Base-by-base conservation (phyloP, 2,329 filamentous ascomycete genomes). In the Fusarium mundagurra region DNA sequence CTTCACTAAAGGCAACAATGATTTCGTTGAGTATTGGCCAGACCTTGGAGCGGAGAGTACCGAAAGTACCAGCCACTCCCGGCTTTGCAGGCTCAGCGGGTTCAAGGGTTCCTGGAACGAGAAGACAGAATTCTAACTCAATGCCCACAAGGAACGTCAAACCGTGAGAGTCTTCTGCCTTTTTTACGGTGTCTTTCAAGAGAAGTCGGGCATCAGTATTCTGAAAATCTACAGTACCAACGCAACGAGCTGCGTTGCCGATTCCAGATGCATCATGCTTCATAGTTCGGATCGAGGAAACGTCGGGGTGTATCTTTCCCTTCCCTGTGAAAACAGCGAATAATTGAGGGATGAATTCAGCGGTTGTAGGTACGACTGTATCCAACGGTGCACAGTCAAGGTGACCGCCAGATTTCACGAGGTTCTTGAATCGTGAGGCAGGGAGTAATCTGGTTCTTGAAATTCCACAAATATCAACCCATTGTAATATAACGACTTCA, bases 381-480 rank as follows among this genome's bases (percentile, higher is more conserved):
- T 69, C 66, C 5, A 69, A 43, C 3, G 64, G 66, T 2, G 66
- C 47, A 11, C 64, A 69, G 17, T 50, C 39, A 3, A 69, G 31
- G 12, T 63, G 29, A 1, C 47, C 24, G 9, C 33, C 17, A 2
- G 55, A 24, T 4, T n/a, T 41, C 1, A 54, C 12, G 0, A 69
- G 34, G 5, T 33, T 63, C 24, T 22, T 68, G 1, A 69, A 63
- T 6, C 63, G 61, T 3, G 36, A 38, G 6, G 31, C 27, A 6
- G 64, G 48, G 9, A 69, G 41, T 1, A 69, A 33, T 24, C 55
- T 63, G 5, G 64, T 54, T 29, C 41, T 54, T 4, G 48, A 1
- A 11, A 55, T 36, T 6, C 66, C 66, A 11, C 64, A 69, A 4
- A 69, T 69, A 18, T 69, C 66, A 10, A 69, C 64, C 66, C 66